Evolutionary conservation across 1,284 basidiomycete species (phyloP).

Genomic region (Wolfiporia cocos): DNA sequence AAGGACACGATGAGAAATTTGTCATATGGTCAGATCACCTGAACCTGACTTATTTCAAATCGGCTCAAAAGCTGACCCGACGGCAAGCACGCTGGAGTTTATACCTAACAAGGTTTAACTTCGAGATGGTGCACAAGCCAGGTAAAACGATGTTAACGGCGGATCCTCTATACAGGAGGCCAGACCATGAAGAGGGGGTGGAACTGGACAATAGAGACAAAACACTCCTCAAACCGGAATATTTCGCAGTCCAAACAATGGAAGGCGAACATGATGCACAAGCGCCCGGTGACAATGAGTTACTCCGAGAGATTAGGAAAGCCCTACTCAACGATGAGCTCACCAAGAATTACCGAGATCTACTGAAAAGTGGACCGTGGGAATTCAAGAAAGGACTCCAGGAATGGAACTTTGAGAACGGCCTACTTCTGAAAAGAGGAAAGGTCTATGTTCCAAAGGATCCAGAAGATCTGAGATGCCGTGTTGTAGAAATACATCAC

Average conservation of each 20-base stretch:
- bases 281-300: conserved; percentile 2
- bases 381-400: background rate
- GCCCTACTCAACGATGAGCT: background rate
- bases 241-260: conserved; percentile 8
- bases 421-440: background rate
- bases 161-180: conserved; percentile 9
- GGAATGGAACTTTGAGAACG: background rate
- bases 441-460: background rate
- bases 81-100: conserved; percentile 32
- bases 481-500: background rate
- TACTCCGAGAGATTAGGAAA: background rate
- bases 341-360: background rate
- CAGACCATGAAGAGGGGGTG: conserved; percentile 11
- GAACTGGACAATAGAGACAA: conserved; percentile 8
- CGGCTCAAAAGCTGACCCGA: conserved; percentile 28
- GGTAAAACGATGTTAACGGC: background rate
- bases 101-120: conserved; percentile 29
- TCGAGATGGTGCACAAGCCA: conserved; percentile 15
- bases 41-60: conserved; percentile 1
- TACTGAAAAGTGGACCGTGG: background rate
- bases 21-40: background rate
- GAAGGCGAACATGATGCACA: conserved; percentile 4
- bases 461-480: background rate
- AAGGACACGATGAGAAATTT: background rate
- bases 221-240: conserved; percentile 10